phyloP scores from a whole-genome alignment of 164 flowering plant species.

The Aristolochia contorta region DNA sequence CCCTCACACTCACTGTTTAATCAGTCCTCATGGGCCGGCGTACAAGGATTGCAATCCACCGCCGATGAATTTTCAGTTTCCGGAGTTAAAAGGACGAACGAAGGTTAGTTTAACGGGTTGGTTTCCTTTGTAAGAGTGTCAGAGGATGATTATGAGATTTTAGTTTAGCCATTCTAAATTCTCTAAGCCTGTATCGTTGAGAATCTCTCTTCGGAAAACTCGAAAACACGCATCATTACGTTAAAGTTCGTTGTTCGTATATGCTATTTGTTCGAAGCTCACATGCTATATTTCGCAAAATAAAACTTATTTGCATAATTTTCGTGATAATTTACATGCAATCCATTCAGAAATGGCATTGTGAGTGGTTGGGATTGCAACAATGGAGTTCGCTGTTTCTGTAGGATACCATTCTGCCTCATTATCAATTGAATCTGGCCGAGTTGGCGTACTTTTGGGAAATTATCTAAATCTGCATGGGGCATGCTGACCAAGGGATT shows the following conservation, averaged over 20 bases:
- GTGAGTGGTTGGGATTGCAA: no score
- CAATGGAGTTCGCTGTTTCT: no score
- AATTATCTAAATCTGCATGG: no score
- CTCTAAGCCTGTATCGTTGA: neutral
- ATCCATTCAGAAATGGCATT: no score
- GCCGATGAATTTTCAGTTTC: conserved; percentile 14
- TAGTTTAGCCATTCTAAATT: neutral
- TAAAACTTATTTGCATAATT: no score
- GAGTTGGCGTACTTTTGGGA: no score
- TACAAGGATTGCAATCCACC: conserved; percentile 7
- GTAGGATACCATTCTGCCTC: no score
- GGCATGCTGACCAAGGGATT: no score
- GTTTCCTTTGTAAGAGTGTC: neutral
- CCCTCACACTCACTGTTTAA: conserved; percentile 5
- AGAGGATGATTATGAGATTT: neutral
- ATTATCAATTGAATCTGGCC: no score
- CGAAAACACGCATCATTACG: neutral
- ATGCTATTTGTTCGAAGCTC: neutral
- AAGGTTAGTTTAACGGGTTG: conserved; percentile 23
- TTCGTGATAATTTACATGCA: no score
- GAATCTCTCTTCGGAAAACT: neutral
- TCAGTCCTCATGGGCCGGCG: conserved; percentile 15
- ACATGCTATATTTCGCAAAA: neutral
- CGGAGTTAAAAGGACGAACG: conserved; percentile 34
- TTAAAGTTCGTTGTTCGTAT: neutral